Evolutionary conservation across 768 basidiomycete species (phyloP).

Genomic region (Suillus paluster): DNA sequence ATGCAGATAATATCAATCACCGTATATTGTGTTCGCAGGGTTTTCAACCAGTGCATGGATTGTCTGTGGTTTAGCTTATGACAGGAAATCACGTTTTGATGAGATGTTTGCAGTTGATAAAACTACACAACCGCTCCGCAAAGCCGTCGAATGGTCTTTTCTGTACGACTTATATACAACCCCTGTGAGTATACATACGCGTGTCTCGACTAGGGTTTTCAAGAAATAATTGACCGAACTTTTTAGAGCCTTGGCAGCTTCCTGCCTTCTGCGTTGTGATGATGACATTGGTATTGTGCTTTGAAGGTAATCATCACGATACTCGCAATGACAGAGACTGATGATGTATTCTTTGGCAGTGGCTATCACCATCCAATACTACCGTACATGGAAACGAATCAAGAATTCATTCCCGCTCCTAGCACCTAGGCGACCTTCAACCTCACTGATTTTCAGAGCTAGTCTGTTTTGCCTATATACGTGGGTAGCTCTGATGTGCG

Average conservation of each 20-base stretch:
- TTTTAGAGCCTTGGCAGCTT: conserved; percentile 36
- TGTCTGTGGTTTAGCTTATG: conserved; percentile 35
- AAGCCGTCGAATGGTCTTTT: conserved; percentile 49
- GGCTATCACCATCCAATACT: conserved; percentile 48
- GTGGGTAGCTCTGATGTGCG: conserved; percentile 48
- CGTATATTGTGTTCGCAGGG: conserved; percentile 46
- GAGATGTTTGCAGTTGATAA: conserved; percentile 21
- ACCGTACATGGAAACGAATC: conserved; percentile 42
- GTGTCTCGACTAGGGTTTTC: conserved; percentile 2
- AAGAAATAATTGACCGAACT: conserved; percentile 16
- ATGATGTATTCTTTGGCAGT: conserved; percentile 33
- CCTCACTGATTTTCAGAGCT: conserved; percentile 43
- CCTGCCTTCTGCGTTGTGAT: conserved; percentile 50
- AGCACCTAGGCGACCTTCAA: conserved; percentile 36
- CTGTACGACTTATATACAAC: conserved; percentile 43
- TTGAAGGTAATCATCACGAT: conserved; percentile 46
- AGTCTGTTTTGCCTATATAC: conserved; percentile 51
- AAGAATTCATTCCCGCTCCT: conserved; percentile 47
- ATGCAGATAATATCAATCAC: conserved; percentile 39
- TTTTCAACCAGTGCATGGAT: conserved; percentile 44
- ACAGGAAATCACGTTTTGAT: conserved; percentile 1
- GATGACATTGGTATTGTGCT: conserved; percentile 42
- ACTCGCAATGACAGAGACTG: conserved; percentile 2
- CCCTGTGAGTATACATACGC: conserved; percentile 39
- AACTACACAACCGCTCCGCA: conserved; percentile 20